Evolutionary conservation across 1,284 basidiomycete genomes (phyloP), one percentile per base, ranked within the genome.

Genomic region (Ganoderma multipileum): DNA sequence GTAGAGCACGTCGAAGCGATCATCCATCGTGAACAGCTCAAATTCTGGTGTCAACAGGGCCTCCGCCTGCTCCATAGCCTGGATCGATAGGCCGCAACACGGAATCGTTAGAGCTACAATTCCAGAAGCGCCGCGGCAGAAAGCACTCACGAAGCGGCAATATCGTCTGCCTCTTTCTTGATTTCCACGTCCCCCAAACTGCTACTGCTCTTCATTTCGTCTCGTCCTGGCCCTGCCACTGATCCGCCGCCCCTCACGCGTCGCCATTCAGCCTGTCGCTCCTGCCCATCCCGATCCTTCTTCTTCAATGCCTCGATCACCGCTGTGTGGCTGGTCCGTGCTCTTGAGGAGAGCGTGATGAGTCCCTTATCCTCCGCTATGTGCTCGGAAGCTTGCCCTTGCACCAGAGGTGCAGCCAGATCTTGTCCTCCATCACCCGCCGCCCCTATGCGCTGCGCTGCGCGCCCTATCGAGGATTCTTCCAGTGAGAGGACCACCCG

Each of bases 321-420:
- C 66, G 55, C 75, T 69, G 50, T 66, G 66, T 14, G 12, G 64
- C 58, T 67, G 68, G 33, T 76, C 74, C 61, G 63, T 73, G 57
- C 68, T 72, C 66, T 74, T 67, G 23, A 71, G 67, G 11, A 72
- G 61, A 72, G 61, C 5, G 75, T 74, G 66, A 65, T 67, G 26
- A 55, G 67, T 63, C 71, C 50, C 58, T 74, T 76, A 20, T 78
- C 79, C 30, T 81, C 81, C 63, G 81, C 73, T 70, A 82, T 81
- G 61, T 79, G 75, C 65, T 83, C 79, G 52, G 82, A 83, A 93
- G 81, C 66, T 86, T 84, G 9, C 87, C 84, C 79, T 95, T 97
- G 95, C 95, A 96, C 83, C 86, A 91, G 23, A 98, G 84, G 78
- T 96, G 95, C 30, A 84, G 79, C 7, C 86, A 83, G 12, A 97